phyloP scores from a whole-genome alignment of 768 basidiomycete genomes.

The Trametes punicea region DNA sequence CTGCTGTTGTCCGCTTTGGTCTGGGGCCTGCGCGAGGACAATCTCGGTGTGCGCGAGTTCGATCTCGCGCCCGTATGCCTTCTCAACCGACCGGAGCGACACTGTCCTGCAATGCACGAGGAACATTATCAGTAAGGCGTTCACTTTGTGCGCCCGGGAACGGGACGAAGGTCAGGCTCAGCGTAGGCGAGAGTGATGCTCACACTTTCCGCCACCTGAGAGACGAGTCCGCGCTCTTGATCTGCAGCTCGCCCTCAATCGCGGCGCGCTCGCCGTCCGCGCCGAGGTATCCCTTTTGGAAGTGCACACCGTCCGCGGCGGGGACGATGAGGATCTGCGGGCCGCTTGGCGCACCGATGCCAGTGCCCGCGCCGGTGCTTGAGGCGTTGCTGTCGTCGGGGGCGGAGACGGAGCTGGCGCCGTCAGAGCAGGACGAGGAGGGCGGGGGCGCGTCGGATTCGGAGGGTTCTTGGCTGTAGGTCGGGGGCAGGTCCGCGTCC shows the following conservation, averaged over 20 bases:
- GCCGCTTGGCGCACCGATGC: conserved; percentile 1
- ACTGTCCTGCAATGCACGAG: conserved; percentile 46
- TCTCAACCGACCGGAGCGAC: conserved; percentile 64
- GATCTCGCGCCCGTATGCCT: conserved; percentile 55
- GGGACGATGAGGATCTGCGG: conserved; percentile 79
- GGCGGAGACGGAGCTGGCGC: conserved; percentile 15
- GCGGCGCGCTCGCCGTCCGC: conserved; percentile 80
- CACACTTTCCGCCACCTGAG: conserved; percentile 68
- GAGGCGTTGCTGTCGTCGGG: conserved; percentile 1
- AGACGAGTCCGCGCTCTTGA: conserved; percentile 60
- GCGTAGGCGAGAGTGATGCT: conserved; percentile 35
- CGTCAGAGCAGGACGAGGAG: conserved; percentile 7
- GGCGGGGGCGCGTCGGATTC: conserved; percentile 9
- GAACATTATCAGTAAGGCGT: conserved; percentile 10
- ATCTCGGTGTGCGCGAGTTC: conserved; percentile 61
- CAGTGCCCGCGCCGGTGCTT: background rate
- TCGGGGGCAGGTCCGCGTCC: conserved; percentile 26
- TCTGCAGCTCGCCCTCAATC: conserved; percentile 83
- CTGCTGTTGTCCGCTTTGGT: conserved; percentile 36
- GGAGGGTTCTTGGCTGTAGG: conserved; percentile 25
- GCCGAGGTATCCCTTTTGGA: conserved; percentile 84
- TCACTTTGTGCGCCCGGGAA: no score
- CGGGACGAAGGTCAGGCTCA: background rate
- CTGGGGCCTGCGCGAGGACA: conserved; percentile 48
- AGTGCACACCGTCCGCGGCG: conserved; percentile 62